Evolutionary conservation across 495 filamentous ascomycete species (phyloP), one percentile per base, ranked within the genome.

Genomic region (Trichodelitschia bisporula): DNA sequence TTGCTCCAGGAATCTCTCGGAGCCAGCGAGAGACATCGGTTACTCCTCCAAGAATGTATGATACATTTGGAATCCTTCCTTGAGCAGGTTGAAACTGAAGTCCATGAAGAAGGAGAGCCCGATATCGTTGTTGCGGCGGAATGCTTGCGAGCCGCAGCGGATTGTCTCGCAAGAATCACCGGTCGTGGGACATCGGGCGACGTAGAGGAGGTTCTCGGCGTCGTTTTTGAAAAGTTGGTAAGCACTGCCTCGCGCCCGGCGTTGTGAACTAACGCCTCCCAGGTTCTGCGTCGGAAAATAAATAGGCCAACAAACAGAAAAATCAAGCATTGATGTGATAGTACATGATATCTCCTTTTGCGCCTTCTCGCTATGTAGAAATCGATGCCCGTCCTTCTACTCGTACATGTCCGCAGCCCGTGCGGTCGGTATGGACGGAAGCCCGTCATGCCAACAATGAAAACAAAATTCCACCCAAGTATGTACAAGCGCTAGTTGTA

Each of bases 121-220:
- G 83, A 95, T 45, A 69, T 95, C n/a, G 89, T 93, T 2, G 57
- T 83, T 27, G 83, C 80, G n/a, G 89, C 86, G 0, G 86, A 99
- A 49, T 64, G 77, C 45, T 51, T 95, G 31, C 75, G 86, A 19
- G 64, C 62, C 28, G 83, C 84, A 10, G 89, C 82, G 2, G 69
- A 71, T 19, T 64, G 64, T 32, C 55, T 99, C 8, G 73, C 77
- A 2, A 67, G 69, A 39, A 90, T 93, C 36, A 95, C 80, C 3
- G 86, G 86, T 1, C 68, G 66, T 33, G 86, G 83, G 2, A 76
- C 77, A 35, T 64, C 62, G 25, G 82, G 79, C 1, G 86, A 99
- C 60, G 78, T 99, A 18, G 84, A 99, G 50, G 86, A 95, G 43
- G 80, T 95, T 2, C 52, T 99, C 35, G 89, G 89, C 1, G 84